Evolutionary conservation across 2,329 filamentous ascomycete genomes (phyloP).

Genomic region (Acrocalymma vagum): DNA sequence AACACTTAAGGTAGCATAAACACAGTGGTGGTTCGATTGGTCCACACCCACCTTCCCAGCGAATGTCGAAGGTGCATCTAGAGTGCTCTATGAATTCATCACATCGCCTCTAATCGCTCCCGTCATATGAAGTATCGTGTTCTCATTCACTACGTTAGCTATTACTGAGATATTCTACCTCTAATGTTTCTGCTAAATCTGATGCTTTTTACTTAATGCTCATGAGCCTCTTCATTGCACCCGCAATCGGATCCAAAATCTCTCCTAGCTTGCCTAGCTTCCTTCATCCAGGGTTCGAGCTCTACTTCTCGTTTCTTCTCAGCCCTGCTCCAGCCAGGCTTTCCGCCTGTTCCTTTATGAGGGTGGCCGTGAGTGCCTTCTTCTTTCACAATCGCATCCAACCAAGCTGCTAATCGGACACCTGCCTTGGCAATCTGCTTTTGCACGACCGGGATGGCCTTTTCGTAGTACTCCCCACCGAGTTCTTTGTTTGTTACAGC

Average conservation of each 20-base stretch:
- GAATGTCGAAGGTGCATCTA: too few species aligned
- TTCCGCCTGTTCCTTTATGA: conserved; percentile 10
- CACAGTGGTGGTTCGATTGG: too few species aligned
- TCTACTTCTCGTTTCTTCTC: conserved; percentile 20
- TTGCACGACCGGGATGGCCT: conserved; percentile 49
- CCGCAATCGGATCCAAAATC: conserved; percentile 40
- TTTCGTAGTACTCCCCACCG: conserved; percentile 44
- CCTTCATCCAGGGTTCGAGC: conserved; percentile 37
- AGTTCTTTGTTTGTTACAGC: conserved; percentile 49
- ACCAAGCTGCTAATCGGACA: conserved; percentile 40
- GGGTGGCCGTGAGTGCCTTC: conserved; percentile 19
- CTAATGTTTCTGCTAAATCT: conserved; percentile 5
- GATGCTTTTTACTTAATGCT: conserved; percentile 17
- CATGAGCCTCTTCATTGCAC: conserved; percentile 27
- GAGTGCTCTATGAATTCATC: too few species aligned
- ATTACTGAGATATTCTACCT: not conserved
- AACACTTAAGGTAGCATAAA: too few species aligned
- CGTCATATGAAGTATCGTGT: too few species aligned
- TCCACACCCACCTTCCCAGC: too few species aligned
- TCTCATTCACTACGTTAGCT: not conserved
- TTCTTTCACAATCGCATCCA: conserved; percentile 36
- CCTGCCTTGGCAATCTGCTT: conserved; percentile 55
- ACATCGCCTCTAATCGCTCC: too few species aligned
- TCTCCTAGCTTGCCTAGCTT: conserved; percentile 32
- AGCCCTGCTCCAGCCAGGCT: conserved; percentile 6